Percentiles rank a stretch among this genome's conserved stretches.
phyloP scores from a whole-genome alignment of 2,329 filamentous ascomycete genomes.

The Alternaria viburni region DNA sequence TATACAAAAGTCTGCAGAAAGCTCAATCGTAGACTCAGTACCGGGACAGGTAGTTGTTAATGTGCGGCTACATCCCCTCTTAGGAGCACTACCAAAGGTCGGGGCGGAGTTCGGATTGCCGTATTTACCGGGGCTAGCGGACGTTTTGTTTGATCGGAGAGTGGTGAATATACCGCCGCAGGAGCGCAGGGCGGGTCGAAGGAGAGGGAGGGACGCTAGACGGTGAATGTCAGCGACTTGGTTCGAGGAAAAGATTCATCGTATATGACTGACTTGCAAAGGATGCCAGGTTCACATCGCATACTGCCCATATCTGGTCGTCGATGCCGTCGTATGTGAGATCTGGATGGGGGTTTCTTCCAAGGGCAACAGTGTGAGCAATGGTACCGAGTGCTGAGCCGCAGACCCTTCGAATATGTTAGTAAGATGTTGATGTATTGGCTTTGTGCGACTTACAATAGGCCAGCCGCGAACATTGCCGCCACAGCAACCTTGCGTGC shows the following conservation, averaged over 20 bases:
- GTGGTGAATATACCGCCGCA: constrained; percentile 17
- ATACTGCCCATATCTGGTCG: constrained; percentile 34
- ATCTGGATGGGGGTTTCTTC: constrained; percentile 18
- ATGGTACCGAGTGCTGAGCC: constrained; percentile 26
- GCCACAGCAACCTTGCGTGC: constrained; percentile 25
- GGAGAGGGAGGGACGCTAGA: constrained; percentile 26
- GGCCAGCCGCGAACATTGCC: constrained; percentile 27
- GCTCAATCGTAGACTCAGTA: constrained; percentile 19
- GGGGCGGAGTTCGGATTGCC: constrained; percentile 10
- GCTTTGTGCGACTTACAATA: constrained; percentile 1
- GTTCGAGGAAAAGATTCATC: neutral
- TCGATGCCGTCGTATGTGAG: constrained; percentile 29
- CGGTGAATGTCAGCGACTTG: neutral
- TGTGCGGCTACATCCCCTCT: neutral
- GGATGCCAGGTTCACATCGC: constrained; percentile 31
- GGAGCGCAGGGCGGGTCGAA: constrained; percentile 27
- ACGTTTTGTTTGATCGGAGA: constrained; percentile 1
- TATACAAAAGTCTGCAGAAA: constrained; percentile 3
- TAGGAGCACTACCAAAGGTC: constrained; percentile 18
- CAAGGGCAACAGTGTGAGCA: constrained; percentile 20
- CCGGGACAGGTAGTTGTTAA: neutral
- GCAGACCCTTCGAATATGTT: constrained; percentile 15
- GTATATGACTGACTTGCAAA: constrained; percentile 20
- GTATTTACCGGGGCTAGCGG: neutral
- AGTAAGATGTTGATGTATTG: neutral